Base-by-base conservation (phyloP, 2,329 filamentous ascomycete genomes). In the Colletotrichum gigasporum region DNA sequence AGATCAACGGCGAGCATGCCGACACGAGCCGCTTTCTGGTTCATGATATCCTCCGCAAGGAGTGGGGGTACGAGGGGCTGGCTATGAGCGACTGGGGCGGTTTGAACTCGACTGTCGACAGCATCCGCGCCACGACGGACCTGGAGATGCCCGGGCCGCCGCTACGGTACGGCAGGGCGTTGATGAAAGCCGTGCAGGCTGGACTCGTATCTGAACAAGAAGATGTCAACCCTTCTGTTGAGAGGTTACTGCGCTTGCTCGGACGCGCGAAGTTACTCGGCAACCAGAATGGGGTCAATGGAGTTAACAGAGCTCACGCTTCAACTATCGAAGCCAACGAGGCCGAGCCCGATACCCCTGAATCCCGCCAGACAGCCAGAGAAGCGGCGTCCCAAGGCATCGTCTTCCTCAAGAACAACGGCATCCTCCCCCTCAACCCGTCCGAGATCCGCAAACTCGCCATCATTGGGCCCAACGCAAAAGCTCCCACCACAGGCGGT, bases 331-430 rank as follows among this genome's bases (percentile, higher is more conserved):
- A 35, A 8, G 28, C 14, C 28, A 35, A 41, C 11, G 50, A 53
- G n/a, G 34, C 10, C 22, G 37, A 53, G 1, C 39, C 50, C 2
- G 50, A 53, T 1, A 53, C 50, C 14, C 34, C 50, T 37, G n/a
- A 53, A 37, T 14, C 26, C 50, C 34, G 50, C 22, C 50, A 42
- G 34, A 53, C 14, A 6, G 32, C 50, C 14, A 39, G 50, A 42
- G 34, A 53, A 0, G 50, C 50, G 11, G 50, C 34, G 7, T 3
- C 47, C 2, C 18, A 39, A 12, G 45, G 53, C 1, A 84, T 90
- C 12, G 87, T 91, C 0, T 80, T 91, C 20, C 77, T 91, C 45
- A 90, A 91, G 76, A 91, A 91, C 67, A 82, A 88, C 22, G 80
- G 80, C 14, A 73, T 87, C 2, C 77, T 91, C 0, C 89, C 89